phyloP scores from a whole-genome alignment of 805 yeast genomes.

The Candida loeiensis region DNA sequence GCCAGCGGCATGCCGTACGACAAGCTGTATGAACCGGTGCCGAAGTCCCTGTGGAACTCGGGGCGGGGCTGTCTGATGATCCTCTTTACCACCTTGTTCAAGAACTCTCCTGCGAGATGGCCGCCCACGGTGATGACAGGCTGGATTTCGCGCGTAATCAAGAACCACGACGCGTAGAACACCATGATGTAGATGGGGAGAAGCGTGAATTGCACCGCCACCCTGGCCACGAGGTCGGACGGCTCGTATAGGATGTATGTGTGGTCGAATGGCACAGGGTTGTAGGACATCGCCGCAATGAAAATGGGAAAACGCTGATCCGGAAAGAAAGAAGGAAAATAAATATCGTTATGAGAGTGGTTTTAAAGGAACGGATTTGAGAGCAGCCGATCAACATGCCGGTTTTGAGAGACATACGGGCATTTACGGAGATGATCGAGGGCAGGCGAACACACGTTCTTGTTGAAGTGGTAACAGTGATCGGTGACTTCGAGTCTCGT shows the following conservation, averaged over 20 bases:
- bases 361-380: too few species aligned
- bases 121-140: slow-evolving; percentile 82
- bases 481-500: too few species aligned
- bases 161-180: slow-evolving; percentile 79
- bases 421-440: too few species aligned
- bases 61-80: slow-evolving; percentile 76
- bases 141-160: slow-evolving; percentile 79
- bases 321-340: not conserved
- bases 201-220: slow-evolving; percentile 70
- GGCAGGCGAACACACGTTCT: too few species aligned
- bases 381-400: too few species aligned
- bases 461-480: too few species aligned
- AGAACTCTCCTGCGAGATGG: slow-evolving; percentile 71
- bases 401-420: too few species aligned
- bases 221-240: slow-evolving; percentile 52
- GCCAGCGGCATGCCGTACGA: slow-evolving; percentile 97
- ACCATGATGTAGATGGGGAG: slow-evolving; percentile 76
- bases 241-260: slow-evolving; percentile 81
- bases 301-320: not conserved
- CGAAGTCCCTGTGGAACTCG: slow-evolving; percentile 43
- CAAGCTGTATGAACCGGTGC: slow-evolving; percentile 45
- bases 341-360: too few species aligned
- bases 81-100: slow-evolving; percentile 66
- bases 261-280: slow-evolving; percentile 70
- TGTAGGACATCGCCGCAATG: slow-evolving; percentile 8